Conservation (phyloP, 768 basidiomycete species). For the Amanita exitialis region DNA sequence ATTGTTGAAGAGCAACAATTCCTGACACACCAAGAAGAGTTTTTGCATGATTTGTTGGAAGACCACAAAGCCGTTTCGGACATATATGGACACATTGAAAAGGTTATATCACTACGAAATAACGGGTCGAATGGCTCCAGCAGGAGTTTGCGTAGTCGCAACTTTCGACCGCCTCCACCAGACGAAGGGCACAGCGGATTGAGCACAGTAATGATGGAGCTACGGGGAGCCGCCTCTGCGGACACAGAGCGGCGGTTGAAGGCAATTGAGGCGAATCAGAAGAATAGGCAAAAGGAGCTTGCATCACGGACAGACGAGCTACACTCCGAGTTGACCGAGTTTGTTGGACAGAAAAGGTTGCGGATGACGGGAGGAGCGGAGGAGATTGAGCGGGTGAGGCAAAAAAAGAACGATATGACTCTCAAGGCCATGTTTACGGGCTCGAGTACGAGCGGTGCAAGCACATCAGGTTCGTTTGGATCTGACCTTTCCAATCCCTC, state of each 20-base stretch:
- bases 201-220: constrained; percentile 83
- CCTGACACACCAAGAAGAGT: constrained; percentile 85
- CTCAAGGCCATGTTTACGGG: constrained; percentile 77
- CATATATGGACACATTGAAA: constrained; percentile 85
- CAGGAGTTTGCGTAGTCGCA: constrained; percentile 23
- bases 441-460: neutral
- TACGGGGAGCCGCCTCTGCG: constrained; percentile 59
- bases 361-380: constrained; percentile 95
- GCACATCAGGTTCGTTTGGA: neutral
- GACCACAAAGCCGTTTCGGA: constrained; percentile 86
- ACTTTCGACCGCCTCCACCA: constrained; percentile 49
- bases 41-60: constrained; percentile 79
- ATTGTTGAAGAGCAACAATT: constrained; percentile 97
- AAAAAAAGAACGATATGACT: constrained; percentile 74
- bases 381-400: constrained; percentile 80
- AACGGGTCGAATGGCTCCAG: constrained; percentile 29
- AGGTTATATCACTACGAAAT: constrained; percentile 68
- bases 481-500: neutral
- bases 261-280: constrained; percentile 87
- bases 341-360: constrained; percentile 81
- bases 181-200: constrained; percentile 64
- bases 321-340: constrained; percentile 73
- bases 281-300: constrained; percentile 66
- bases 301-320: constrained; percentile 72
- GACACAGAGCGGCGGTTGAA: constrained; percentile 82